Evolutionary conservation across 192 early-diverging fungal genomes (phyloP), one percentile per base, ranked within the genome.

Genomic region (Mortierella antarctica): DNA sequence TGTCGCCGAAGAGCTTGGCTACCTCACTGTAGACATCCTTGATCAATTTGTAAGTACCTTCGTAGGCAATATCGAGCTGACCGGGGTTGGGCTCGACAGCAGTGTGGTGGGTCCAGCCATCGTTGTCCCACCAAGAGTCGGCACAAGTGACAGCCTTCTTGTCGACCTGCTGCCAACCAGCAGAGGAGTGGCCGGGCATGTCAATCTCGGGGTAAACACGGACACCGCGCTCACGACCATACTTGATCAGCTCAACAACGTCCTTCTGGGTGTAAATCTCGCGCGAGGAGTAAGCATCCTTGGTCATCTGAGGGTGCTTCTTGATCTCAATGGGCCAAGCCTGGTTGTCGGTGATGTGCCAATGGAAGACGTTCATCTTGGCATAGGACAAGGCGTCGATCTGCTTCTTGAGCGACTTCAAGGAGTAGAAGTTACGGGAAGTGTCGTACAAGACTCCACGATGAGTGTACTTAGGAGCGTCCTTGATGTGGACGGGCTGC

Each of bases 191-290:
- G 6, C 92, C 92, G 20, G 95, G 95, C 85, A 95, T 91, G 71
- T 97, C 95, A 53, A 96, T 86, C 80, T 97, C 96, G n/a, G 95
- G 91, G 68, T 93, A 87, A 10, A 97, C 86, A 63, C 96, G 90
- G 47, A 97, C 90, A 45, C 93, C 94, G 47, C 92, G 89, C 57
- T 83, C 86, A n/a, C 83, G 76, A 44, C 88, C 95, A 70, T 95
- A 95, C 39, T 78, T 64, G 74, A 96, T 88, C 15, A 97, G 67
- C 0, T 59, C 82, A 20, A 83, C 40, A 39, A 97, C 86, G 52
- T 96, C 94, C 21, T 69, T 66, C 57, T 91, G 86, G 50, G 88
- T 84, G 86, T 97, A 96, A 42, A 83, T 74, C 85, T 93, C 88
- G 51, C 73, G 71, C 21, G 83, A 18, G 40, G 88, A 87, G 74